These are phyloP conservation scores for Kluyveromyces siamensis DNA, from an alignment of 805 yeast species.

Conservation along the genomic window DNA sequence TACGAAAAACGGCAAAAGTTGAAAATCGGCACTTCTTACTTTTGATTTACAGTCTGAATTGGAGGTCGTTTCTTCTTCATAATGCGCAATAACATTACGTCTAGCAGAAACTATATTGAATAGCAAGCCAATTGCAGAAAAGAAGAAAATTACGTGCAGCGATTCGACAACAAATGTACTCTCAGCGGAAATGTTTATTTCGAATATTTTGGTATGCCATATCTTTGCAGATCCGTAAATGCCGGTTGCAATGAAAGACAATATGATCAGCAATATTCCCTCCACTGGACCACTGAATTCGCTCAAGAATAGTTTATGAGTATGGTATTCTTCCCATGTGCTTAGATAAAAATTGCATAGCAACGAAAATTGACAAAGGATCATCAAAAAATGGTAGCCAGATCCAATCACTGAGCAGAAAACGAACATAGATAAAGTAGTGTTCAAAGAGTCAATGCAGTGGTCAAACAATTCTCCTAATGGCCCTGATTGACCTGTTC, in stretches of 20 bases:
- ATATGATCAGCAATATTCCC: slow-evolving; percentile 63
- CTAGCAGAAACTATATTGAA: slow-evolving; percentile 65
- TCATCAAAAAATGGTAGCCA: slow-evolving; percentile 56
- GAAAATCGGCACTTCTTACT: slow-evolving; percentile 35
- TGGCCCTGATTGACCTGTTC: slow-evolving; percentile 93
- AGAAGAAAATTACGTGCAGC: slow-evolving; percentile 41
- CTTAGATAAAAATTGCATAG: slow-evolving; percentile 77
- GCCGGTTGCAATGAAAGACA: slow-evolving; percentile 54
- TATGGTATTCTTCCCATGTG: slow-evolving; percentile 94
- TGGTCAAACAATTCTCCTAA: slow-evolving; percentile 93
- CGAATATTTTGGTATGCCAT: slow-evolving; percentile 46
- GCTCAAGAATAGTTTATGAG: slow-evolving; percentile 70
- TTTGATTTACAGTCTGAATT: slow-evolving; percentile 13
- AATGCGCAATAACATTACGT: slow-evolving; percentile 45
- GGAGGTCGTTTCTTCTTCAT: slow-evolving; percentile 28
- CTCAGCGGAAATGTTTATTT: slow-evolving; percentile 17
- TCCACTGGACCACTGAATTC: slow-evolving; percentile 92
- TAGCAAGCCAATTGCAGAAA: slow-evolving; percentile 47
- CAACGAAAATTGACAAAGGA: slow-evolving; percentile 62
- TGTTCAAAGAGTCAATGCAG: slow-evolving; percentile 66
- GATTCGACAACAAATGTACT: slow-evolving; percentile 29
- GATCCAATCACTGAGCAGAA: slow-evolving; percentile 69
- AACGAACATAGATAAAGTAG: slow-evolving; percentile 68
- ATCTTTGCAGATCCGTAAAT: slow-evolving; percentile 50
- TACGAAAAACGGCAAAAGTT: slow-evolving; percentile 59